phyloP scores from a whole-genome alignment of 352 stramenopile species.

The Phytopythium aichiense region DNA sequence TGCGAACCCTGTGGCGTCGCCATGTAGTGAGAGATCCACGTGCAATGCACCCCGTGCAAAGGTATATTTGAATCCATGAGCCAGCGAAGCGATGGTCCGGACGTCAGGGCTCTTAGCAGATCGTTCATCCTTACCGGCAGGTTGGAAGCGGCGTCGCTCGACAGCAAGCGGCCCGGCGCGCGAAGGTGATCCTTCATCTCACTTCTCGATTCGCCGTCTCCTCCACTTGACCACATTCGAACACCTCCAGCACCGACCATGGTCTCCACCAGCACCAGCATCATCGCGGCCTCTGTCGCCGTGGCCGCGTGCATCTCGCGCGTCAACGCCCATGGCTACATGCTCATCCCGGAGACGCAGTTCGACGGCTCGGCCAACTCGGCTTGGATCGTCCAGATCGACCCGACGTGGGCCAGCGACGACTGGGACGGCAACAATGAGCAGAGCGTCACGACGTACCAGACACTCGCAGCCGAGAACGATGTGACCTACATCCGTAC shows the following conservation, averaged over 20 bases:
- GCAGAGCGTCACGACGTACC: constrained; percentile 7
- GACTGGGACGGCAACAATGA: constrained; percentile 14
- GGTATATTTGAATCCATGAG: background rate
- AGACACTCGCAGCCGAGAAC: constrained; percentile 13
- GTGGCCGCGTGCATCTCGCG: constrained; percentile 8
- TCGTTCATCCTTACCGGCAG: background rate
- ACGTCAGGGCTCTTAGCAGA: background rate
- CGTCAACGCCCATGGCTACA: constrained; percentile 19
- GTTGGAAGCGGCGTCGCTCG: background rate
- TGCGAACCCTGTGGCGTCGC: background rate
- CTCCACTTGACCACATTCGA: background rate
- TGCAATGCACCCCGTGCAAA: background rate
- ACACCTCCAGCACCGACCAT: background rate
- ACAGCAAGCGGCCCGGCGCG: background rate
- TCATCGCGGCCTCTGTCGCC: constrained; percentile 7
- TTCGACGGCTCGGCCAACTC: constrained; percentile 17
- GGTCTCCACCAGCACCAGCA: background rate
- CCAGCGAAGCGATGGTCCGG: background rate
- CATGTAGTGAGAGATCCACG: background rate
- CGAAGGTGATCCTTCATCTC: background rate
- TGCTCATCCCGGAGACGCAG: constrained; percentile 16
- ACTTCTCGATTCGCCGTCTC: too few relatives aligned
- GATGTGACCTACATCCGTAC: constrained; percentile 13
- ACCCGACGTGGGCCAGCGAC: constrained; percentile 15
- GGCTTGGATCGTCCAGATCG: constrained; percentile 19